Evolutionary conservation across 805 yeast species (phyloP), one percentile per base, ranked within the genome.

Genomic region (Saturnispora hagleri): DNA sequence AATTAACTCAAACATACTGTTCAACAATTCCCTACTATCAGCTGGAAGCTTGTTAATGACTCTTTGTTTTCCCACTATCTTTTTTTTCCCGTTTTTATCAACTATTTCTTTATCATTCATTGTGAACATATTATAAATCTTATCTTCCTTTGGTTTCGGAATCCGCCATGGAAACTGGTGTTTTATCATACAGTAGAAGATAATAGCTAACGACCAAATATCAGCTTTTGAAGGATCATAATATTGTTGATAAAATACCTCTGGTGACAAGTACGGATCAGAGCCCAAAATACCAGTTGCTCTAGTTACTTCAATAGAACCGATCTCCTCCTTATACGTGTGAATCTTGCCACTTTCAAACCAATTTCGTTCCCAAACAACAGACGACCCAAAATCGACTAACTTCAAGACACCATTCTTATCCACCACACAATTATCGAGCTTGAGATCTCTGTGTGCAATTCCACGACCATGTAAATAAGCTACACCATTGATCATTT

Each of bases 211-310:
- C 1, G 96, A 87, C 99, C 99, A 91, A 22, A 90, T 79, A 65
- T 91, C 99, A 2, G 83, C 88, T 5, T 84, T 82, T 48, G 93
- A 78, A 18, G 97, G 93, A 65, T 91, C 97, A 66, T 91, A 91
- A 44, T 65, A 59, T 6, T 67, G 55, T 52, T 60, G 52, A 20
- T 69, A 63, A 51, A 91, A 74, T 43, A 91, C 90, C 66, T 91
- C 99, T 0, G 98, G 98, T 0, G 97, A 93, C 55, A 91, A 70
- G 63, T 91, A 91, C 2, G 99, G 98, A 67, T 91, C 99, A 2
- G 95, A 86, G 15, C 99, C 99, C 12, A 91, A 95, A 22, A 91
- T 78, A 15, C 98, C 98, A 42, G 78, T 75, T 0, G 96, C 89
- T 53, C 75, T 71, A 17, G 85, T 80, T 22, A 80, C 75, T 2